Evolutionary conservation across 108 stramenopile species (phyloP).

Genomic region (Nitzschia inconspicua): DNA sequence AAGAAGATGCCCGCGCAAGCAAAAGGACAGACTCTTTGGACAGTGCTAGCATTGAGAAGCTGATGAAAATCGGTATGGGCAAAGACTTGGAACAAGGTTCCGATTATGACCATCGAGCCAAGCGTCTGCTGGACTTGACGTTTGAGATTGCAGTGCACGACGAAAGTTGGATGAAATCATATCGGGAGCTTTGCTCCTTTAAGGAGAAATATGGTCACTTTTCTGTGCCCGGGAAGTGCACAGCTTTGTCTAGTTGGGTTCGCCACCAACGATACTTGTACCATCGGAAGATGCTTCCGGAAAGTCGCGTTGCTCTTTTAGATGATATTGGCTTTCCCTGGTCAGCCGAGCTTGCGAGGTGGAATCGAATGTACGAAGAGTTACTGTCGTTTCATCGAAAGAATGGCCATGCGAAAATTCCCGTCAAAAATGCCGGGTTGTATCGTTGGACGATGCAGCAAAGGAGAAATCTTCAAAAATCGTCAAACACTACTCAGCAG

Average conservation of each 20-base stretch:
- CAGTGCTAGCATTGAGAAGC: neutral
- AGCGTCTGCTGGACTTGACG: slow-evolving; percentile 18
- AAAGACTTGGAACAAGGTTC: neutral
- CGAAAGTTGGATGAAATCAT: slow-evolving; percentile 24
- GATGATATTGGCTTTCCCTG: slow-evolving; percentile 27
- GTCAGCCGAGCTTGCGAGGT: slow-evolving; percentile 23
- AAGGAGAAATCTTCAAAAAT: neutral
- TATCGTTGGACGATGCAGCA: slow-evolving; percentile 30
- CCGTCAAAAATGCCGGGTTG: slow-evolving; percentile 9
- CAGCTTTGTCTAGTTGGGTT: slow-evolving; percentile 23
- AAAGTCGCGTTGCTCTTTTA: slow-evolving; percentile 14
- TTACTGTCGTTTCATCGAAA: slow-evolving; percentile 14
- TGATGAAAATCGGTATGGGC: slow-evolving; percentile 6
- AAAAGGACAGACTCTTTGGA: slow-evolving; percentile 1
- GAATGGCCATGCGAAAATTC: slow-evolving; percentile 21
- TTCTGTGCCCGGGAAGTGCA: slow-evolving; percentile 16
- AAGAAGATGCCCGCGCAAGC: neutral
- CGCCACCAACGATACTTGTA: slow-evolving; percentile 23
- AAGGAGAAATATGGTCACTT: slow-evolving; percentile 22
- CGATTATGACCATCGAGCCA: slow-evolving; percentile 8
- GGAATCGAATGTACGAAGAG: slow-evolving; percentile 24
- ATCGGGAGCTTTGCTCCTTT: slow-evolving; percentile 15
- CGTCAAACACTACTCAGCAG: no score
- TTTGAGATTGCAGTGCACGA: slow-evolving; percentile 17
- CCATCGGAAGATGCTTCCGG: slow-evolving; percentile 16